Evolutionary conservation across 2,329 filamentous ascomycete genomes (phyloP).

Genomic region (Ophiostoma sp.): DNA sequence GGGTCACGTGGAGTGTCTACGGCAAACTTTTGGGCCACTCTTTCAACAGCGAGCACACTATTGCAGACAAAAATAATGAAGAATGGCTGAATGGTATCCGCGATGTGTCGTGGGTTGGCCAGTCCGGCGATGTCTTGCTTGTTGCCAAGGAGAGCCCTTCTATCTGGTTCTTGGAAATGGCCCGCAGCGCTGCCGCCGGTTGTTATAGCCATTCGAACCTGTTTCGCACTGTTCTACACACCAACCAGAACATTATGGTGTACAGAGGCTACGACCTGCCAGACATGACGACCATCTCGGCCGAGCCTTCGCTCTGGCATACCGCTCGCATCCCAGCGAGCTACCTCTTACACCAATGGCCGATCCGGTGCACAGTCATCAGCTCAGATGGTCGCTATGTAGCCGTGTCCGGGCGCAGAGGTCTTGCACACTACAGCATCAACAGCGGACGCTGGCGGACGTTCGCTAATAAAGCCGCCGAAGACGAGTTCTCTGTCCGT

Average conservation of each 20-base stretch:
- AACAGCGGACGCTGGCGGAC: constrained; percentile 95
- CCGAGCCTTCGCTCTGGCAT: constrained; percentile 93
- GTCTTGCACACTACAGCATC: constrained; percentile 92
- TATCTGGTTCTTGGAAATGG: constrained; percentile 87
- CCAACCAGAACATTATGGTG: constrained; percentile 82
- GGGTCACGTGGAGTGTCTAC: constrained; percentile 97
- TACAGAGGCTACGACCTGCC: constrained; percentile 92
- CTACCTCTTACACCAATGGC: constrained; percentile 92
- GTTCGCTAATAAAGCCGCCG: constrained; percentile 75
- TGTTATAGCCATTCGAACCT: constrained; percentile 92
- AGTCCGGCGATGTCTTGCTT: constrained; percentile 82
- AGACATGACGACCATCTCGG: constrained; percentile 86
- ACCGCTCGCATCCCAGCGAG: constrained; percentile 79
- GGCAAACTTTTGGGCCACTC: constrained; percentile 85
- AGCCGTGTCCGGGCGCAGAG: constrained; percentile 89
- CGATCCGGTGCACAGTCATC: constrained; percentile 81
- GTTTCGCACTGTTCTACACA: constrained; percentile 84
- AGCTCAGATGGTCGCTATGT: constrained; percentile 92
- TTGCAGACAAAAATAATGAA: constrained; percentile 70
- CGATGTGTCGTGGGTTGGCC: constrained; percentile 82
- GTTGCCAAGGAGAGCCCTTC: constrained; percentile 70
- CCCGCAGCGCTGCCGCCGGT: constrained; percentile 86
- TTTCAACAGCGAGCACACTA: constrained; percentile 67
- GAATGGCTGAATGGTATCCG: constrained; percentile 79
- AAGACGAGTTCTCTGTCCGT: constrained; percentile 88